Conservation (phyloP, 768 basidiomycete species). For the Xerocomus brunneocitrinus region DNA sequence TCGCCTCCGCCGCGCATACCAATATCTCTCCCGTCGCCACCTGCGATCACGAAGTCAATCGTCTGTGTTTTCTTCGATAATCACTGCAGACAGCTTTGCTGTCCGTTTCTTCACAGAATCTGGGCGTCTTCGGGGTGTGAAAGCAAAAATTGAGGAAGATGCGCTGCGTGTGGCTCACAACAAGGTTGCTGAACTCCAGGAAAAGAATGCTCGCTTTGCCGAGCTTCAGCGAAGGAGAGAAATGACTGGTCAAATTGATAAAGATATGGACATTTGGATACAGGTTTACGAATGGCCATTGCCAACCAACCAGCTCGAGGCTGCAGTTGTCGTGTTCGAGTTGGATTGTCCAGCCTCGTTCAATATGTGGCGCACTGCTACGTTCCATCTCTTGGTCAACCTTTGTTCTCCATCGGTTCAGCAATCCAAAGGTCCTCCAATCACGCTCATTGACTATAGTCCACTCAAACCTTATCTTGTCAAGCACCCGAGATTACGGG, state of each 20-base stretch:
- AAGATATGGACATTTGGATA: not conserved
- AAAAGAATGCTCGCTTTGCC: slow-evolving; percentile 10
- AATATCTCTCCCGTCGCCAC: slow-evolving; percentile 32
- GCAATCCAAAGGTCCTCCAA: not conserved
- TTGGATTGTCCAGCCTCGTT: not conserved
- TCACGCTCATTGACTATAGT: not conserved
- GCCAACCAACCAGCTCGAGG: slow-evolving; percentile 23
- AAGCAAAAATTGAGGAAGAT: slow-evolving; percentile 25
- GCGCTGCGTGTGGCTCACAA: slow-evolving; percentile 17
- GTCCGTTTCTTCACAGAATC: slow-evolving; percentile 29
- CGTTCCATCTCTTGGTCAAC: slow-evolving; percentile 30
- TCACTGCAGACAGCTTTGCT: slow-evolving; percentile 24
- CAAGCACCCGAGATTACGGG: slow-evolving; percentile 15
- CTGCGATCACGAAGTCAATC: slow-evolving; percentile 1
- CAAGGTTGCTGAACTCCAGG: slow-evolving; percentile 28
- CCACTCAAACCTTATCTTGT: not conserved
- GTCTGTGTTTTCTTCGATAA: slow-evolving; percentile 32
- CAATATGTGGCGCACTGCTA: not conserved
- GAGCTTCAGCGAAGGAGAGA: not conserved
- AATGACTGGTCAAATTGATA: not conserved
- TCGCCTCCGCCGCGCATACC: slow-evolving; percentile 25
- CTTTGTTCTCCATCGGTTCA: slow-evolving; percentile 21
- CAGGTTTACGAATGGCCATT: slow-evolving; percentile 43
- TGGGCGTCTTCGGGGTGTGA: slow-evolving; percentile 19
- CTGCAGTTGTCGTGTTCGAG: not conserved